Conservation (phyloP, 176 grass and related monocot genomes). For the Hordeum marinum region DNA sequence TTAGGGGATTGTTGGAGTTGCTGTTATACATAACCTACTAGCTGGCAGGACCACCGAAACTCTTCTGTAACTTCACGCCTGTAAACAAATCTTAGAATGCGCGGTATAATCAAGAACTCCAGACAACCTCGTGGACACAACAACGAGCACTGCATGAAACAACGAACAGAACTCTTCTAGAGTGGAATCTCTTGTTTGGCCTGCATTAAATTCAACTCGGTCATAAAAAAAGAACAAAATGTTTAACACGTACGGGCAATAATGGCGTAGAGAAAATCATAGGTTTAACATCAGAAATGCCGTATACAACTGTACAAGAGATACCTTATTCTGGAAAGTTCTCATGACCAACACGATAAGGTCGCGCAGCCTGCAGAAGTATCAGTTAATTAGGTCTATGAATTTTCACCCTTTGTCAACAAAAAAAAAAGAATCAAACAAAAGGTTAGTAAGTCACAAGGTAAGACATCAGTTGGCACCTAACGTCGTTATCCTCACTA, state of each 20-base stretch:
- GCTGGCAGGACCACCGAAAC: no score
- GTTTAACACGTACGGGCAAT: neutral
- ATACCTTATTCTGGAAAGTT: conserved; percentile 78
- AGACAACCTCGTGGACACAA: no score
- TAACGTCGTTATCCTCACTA: conserved; percentile 49
- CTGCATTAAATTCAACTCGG: no score
- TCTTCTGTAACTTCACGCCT: no score
- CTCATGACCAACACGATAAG: conserved; percentile 72
- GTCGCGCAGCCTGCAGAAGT: conserved; percentile 54
- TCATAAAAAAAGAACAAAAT: neutral
- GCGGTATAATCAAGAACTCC: no score
- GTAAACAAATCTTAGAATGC: no score
- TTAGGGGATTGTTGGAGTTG: no score
- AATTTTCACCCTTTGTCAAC: conserved; percentile 41
- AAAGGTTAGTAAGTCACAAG: neutral
- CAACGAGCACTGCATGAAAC: no score
- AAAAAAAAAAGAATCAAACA: no score
- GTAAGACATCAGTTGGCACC: conserved; percentile 29
- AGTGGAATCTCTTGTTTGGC: no score
- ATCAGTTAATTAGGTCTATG: conserved; percentile 28
- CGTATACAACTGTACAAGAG: neutral
- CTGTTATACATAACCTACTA: no score
- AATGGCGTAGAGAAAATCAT: neutral
- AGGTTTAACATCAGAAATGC: neutral
- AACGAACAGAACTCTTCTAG: no score